Base-by-base conservation (phyloP, 1,139 yeast genomes). In the Saccharomyces pastorianus region DNA sequence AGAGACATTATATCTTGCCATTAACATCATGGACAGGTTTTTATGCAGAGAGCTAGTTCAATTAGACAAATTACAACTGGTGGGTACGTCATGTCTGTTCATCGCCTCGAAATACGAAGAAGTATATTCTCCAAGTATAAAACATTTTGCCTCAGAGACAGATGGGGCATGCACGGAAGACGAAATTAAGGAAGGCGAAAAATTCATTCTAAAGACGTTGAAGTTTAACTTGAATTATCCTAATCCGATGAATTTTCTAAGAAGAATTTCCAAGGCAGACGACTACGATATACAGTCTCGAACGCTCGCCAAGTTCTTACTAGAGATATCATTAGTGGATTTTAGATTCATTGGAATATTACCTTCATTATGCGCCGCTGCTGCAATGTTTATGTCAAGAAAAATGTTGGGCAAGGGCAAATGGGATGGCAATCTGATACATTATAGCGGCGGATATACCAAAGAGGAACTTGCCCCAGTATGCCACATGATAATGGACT, bases 21-120 rank as follows among this genome's bases (percentile, higher is more conserved):
- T 89, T 56, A 93, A 91, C 71, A 76, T 90, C 55, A 85, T 91
- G 85, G 99, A 93, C 72, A 76, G 98, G 59, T 91, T 89, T 71
- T 81, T 93, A 79, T 84, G 93, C 20, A 76, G 79, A 58, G 95
- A 87, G 64, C 78, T 81, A 50, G 95, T 90, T 46, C 89, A 87
- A 63, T 82, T 90, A 57, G 91, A 87, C 66, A 84, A 88, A 72
- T 75, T 93, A 56, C 99, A 93, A 74, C 77, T 91, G 55, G 82
- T 91, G 49, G 98, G 98, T 11, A 87, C 96, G 1, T 90, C 96
- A 1, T 83, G 95, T 25, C 72, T 93, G 60, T 89, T 91, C 71
- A 87, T 91, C 61, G 96, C 98, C 38, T 93, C 97, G 26, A 93
- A 93, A 73, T 90, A 88, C 69, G 98, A 91, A 73, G 98, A 91